Base-by-base conservation (phyloP, 1,284 basidiomycete genomes). In the Ustilago trichophora region DNA sequence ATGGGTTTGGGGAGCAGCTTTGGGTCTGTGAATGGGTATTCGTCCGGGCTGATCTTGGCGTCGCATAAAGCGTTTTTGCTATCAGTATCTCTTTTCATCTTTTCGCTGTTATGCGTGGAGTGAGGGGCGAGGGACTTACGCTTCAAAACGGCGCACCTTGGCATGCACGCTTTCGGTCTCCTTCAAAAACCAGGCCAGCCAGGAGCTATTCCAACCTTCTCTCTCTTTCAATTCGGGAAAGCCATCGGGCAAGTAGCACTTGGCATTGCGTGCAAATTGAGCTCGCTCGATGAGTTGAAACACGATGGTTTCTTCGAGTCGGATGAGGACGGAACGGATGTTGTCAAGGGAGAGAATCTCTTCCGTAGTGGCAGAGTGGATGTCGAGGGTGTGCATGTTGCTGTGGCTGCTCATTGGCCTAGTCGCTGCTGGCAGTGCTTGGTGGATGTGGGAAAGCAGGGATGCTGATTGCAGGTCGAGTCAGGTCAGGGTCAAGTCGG, bases 231-330 rank as follows among this genome's bases (percentile, higher is more conserved):
- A 77, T 26, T 82, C 79, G 41, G 88, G 84, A 83, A 98, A 92
- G 2, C 87, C 89, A 12, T 89, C 90, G 3, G 86, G 85, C 52
- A 89, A 84, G 84, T 99, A 99, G 72, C 96, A 95, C 55, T 86
- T 87, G n/a, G 89, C 88, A 80, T 98, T 98, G 81, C 91, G 89
- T 0, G 92, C 92, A 77, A 97, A 98, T 82, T 98, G 95, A 0
- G 93, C 94, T 22, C 96, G 88, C 82, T 99, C 96, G 76, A 99
- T 98, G 22, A 81, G 72, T 24, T 77, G 72, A 94, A 98, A 98
- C 80, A 98, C 96, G 84, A 99, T 98, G 18, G 95, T 98, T 74
- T 99, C 96, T 80, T 99, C 96, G 18, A 98, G 87, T 16, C 96
- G 87, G 69, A 87, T 89, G 15, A 99, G 86, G 49, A 93, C 90